A percentile compares a stretch with the other conserved stretches of the same genome.
These are phyloP conservation scores for Cylindrotheca closterium DNA, from an alignment of 108 stramenopile genomes.

Conservation along the genomic window DNA sequence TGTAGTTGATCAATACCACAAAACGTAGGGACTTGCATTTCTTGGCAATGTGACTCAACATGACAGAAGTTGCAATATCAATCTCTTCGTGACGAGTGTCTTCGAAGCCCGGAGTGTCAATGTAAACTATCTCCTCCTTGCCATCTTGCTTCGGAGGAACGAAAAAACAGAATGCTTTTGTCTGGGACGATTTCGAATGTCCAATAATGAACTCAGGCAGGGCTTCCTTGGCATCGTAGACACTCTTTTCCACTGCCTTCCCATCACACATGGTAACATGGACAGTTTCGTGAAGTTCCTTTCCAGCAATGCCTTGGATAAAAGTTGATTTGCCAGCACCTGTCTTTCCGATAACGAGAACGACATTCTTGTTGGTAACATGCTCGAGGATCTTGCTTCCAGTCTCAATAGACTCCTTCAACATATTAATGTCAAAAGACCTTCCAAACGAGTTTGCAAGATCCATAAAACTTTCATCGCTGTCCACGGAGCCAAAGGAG, in stretches of 20 bases:
- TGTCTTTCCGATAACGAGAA: slow-evolving; percentile 50
- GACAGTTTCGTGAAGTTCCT: slow-evolving; percentile 20
- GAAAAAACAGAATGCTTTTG: slow-evolving; percentile 38
- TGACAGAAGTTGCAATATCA: slow-evolving; percentile 59
- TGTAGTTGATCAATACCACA: slow-evolving; percentile 54
- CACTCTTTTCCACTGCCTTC: slow-evolving; percentile 28
- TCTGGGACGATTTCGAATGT: slow-evolving; percentile 53
- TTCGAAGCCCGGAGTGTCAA: slow-evolving; percentile 62
- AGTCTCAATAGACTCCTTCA: slow-evolving; percentile 36
- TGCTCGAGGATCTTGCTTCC: slow-evolving; percentile 38
- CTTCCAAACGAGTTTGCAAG: background rate
- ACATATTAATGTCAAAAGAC: slow-evolving; percentile 46
- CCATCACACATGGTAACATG: slow-evolving; percentile 30
- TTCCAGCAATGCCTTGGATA: slow-evolving; percentile 62
- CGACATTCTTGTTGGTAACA: slow-evolving; percentile 42
- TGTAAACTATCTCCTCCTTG: slow-evolving; percentile 32
- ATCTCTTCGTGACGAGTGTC: slow-evolving; percentile 56
- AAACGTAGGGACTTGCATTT: slow-evolving; percentile 46
- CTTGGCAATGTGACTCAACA: slow-evolving; percentile 56
- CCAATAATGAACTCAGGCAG: slow-evolving; percentile 55
- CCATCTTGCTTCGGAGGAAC: slow-evolving; percentile 5
- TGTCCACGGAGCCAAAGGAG: background rate
- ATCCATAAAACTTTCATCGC: background rate
- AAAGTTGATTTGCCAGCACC: slow-evolving; percentile 50
- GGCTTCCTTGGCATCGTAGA: slow-evolving; percentile 47